These are phyloP conservation scores for Beauveria medogensis DNA, from an alignment of 2,329 filamentous ascomycete species.

Conservation along the genomic window DNA sequence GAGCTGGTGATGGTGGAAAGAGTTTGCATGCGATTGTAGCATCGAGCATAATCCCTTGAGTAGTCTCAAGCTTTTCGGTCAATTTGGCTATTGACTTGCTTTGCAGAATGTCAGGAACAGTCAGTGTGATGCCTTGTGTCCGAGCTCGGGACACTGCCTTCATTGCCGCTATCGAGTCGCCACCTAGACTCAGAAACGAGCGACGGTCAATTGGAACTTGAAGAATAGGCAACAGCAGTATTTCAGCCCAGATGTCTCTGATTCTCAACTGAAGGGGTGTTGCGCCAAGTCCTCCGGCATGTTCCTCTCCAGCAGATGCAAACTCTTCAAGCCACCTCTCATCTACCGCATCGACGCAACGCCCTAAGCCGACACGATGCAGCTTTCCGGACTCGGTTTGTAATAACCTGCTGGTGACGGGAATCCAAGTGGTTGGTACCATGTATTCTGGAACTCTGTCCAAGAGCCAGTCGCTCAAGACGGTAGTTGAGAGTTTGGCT, in stretches of 20 bases:
- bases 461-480: background rate
- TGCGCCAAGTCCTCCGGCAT: constrained; percentile 9
- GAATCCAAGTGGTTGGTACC: constrained; percentile 36
- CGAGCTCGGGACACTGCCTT: constrained; percentile 13
- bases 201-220: background rate
- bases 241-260: constrained; percentile 17
- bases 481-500: background rate
- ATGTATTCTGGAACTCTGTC: constrained; percentile 28
- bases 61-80: background rate
- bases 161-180: constrained; percentile 17
- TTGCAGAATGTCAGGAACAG: constrained; percentile 2
- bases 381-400: constrained; percentile 29
- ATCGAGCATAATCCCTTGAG: background rate
- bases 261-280: constrained; percentile 17
- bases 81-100: background rate
- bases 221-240: background rate
- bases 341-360: background rate
- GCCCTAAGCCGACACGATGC: background rate
- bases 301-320: constrained; percentile 1
- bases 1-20: background rate
- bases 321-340: background rate
- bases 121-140: constrained; percentile 8
- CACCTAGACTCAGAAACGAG: constrained; percentile 15
- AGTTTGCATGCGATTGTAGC: background rate
- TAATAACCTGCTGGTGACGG: constrained; percentile 23